Conservation (phyloP, 2,329 filamentous ascomycete species). For the Cryphonectria nitschkei region DNA sequence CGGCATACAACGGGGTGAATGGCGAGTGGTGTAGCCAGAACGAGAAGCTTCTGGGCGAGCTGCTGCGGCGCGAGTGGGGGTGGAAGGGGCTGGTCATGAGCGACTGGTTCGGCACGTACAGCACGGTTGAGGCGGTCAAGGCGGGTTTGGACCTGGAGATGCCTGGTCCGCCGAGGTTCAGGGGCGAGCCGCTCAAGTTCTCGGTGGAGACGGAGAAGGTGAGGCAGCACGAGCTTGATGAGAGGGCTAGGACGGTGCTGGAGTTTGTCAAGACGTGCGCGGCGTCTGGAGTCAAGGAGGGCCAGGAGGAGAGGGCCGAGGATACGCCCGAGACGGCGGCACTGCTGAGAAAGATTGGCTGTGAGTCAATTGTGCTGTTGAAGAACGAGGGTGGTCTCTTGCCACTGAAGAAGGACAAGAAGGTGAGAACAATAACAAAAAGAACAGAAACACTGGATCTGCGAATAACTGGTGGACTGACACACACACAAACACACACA, state of each 20-base stretch:
- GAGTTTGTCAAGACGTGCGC: conserved; percentile 62
- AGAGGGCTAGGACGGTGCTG: conserved; percentile 60
- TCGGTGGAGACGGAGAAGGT: conserved; percentile 61
- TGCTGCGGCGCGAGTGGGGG: conserved; percentile 61
- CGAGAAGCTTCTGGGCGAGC: conserved; percentile 50
- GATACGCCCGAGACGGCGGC: conserved; percentile 66
- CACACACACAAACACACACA: conserved; percentile 25
- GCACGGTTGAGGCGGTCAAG: conserved; percentile 52
- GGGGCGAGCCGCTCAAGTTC: conserved; percentile 56
- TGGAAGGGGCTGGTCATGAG: conserved; percentile 63
- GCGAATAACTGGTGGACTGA: background rate
- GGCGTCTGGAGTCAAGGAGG: conserved; percentile 56
- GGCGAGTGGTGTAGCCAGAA: conserved; percentile 60
- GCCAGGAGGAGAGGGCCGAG: conserved; percentile 55
- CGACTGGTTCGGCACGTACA: conserved; percentile 64
- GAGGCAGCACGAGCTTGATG: conserved; percentile 56
- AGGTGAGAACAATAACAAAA: conserved; percentile 43
- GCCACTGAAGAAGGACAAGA: conserved; percentile 65
- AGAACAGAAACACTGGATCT: conserved; percentile 2
- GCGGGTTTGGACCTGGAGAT: conserved; percentile 64
- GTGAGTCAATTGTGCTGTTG: conserved; percentile 72
- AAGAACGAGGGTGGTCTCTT: conserved; percentile 71
- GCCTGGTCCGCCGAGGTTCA: conserved; percentile 58
- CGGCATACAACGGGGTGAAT: conserved; percentile 63
- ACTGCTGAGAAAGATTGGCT: conserved; percentile 66